Percentiles rank a stretch among this genome's conserved stretches.
phyloP scores from a whole-genome alignment of 2,329 filamentous ascomycete species.

The Trichoderma sp. region DNA sequence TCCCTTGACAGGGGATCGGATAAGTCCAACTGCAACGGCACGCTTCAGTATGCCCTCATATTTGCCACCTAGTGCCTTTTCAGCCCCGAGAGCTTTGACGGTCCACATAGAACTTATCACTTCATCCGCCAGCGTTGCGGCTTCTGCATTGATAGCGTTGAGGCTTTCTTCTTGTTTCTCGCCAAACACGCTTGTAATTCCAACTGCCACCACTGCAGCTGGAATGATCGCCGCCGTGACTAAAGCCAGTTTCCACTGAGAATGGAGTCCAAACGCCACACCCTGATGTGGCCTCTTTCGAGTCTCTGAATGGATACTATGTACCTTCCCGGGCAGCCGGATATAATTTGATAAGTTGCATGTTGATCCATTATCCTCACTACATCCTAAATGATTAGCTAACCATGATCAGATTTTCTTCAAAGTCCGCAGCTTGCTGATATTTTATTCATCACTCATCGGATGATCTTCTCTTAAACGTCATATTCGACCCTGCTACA shows the following conservation, averaged over 20 bases:
- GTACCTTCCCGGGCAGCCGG: neutral
- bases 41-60: neutral
- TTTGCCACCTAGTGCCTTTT: neutral
- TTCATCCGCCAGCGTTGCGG: neutral
- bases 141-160: neutral
- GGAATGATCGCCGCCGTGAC: neutral
- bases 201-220: neutral
- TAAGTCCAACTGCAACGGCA: neutral
- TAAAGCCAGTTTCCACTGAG: neutral
- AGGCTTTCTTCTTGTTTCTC: neutral
- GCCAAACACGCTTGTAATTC: neutral
- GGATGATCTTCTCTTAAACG: neutral
- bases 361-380: neutral
- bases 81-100: neutral
- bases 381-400: neutral
- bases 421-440: neutral
- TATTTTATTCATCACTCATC: neutral
- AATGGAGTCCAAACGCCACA: neutral
- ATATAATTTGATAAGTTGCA: conserved; percentile 2
- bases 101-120: neutral
- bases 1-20: neutral
- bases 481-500: neutral
- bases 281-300: neutral
- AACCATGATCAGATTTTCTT: neutral
- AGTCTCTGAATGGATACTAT: neutral